Conservation (phyloP, 2,329 filamentous ascomycete genomes). For the Trichophyton rubrum region DNA sequence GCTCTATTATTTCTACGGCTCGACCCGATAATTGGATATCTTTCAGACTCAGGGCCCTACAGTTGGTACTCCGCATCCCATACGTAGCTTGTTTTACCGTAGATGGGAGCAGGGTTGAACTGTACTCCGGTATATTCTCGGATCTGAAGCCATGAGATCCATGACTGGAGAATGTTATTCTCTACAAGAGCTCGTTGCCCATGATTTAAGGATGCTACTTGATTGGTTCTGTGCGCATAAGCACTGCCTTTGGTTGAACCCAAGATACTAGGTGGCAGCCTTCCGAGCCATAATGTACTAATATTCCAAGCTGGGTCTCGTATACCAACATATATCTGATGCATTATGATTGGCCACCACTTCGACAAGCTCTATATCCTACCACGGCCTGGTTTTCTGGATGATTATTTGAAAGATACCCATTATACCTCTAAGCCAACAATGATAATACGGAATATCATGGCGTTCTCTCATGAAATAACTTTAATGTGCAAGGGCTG, state of each 20-base stretch:
- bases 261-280: not conserved
- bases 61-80: not conserved
- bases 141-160: not conserved
- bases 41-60: not conserved
- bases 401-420: not conserved
- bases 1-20: not conserved
- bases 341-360: not conserved
- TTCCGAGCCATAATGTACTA: not conserved
- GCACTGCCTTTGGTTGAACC: not conserved
- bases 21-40: not conserved
- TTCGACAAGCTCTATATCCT: not conserved
- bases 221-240: not conserved
- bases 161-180: too few relatives aligned
- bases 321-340: not conserved
- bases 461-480: not conserved
- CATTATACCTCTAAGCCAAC: not conserved
- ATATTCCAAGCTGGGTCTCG: not conserved
- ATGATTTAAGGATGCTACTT: not conserved
- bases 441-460: not conserved
- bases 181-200: too few relatives aligned
- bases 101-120: not conserved
- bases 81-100: not conserved
- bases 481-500: not conserved
- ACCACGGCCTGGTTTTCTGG: not conserved
- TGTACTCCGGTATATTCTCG: not conserved